Conservation (phyloP, 1,284 basidiomycete genomes). For the Trametes sp. region DNA sequence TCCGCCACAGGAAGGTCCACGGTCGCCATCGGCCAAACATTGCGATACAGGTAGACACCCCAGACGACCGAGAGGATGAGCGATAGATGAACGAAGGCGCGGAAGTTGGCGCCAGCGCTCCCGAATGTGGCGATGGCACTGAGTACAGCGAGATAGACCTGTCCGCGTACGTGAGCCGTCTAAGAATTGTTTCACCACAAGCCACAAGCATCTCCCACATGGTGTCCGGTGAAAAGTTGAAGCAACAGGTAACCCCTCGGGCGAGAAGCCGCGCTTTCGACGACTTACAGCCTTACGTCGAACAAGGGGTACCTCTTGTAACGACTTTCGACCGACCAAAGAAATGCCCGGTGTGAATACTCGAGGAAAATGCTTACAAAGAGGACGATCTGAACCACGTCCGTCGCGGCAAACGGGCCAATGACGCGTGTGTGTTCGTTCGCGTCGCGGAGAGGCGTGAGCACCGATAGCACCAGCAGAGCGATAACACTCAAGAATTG, state of each 20-base stretch:
- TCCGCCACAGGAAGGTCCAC: conserved; percentile 50
- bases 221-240: no score
- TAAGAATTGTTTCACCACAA: no score
- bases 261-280: no score
- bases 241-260: no score
- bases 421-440: neutral
- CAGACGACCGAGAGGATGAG: conserved; percentile 35
- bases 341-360: no score
- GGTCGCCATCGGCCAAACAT: conserved; percentile 58
- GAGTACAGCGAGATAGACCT: conserved; percentile 18
- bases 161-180: no score
- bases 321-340: no score
- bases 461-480: conserved; percentile 15
- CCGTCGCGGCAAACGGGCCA: neutral
- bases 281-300: no score
- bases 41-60: conserved; percentile 54
- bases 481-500: conserved; percentile 29
- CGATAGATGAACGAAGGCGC: conserved; percentile 19
- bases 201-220: no score
- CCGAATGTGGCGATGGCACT: conserved; percentile 8
- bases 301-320: no score
- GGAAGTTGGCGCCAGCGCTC: neutral
- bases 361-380: conserved; percentile 19
- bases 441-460: neutral
- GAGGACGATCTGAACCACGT: conserved; percentile 5